Base-by-base conservation (phyloP, 2,329 filamentous ascomycete species). In the Xylariaceae sp. region DNA sequence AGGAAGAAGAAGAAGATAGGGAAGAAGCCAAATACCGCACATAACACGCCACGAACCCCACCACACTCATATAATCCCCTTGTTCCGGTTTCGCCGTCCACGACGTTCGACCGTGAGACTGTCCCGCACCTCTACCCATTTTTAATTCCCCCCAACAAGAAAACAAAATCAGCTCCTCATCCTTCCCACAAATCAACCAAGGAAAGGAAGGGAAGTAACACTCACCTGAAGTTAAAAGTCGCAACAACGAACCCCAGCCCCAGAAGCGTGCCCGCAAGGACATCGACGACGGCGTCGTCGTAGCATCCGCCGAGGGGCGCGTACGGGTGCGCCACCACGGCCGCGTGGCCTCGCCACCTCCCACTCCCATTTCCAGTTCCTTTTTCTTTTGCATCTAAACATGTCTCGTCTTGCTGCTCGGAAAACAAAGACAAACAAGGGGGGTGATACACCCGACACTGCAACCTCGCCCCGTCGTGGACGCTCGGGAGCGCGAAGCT, bases 141-240 rank as follows among this genome's bases (percentile, higher is more conserved):
- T 24, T 24, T 24, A 7, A 11, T 19, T 26, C 36, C 35, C 37
- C n/a, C n/a, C n/a, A n/a, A n/a, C n/a, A n/a, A n/a, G n/a, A n/a
- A n/a, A n/a, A n/a, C 14, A 40, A 40, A 38, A n/a, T 19, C 19
- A 11, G 12, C 27, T 26, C 31, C 41, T 21, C 6, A 24, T 11
- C 21, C 11, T 7, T 6, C 21, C 21, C 7, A 24, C 11, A 24
- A 24, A 24, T 24, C 6, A 24, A 11, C 11, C 21, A 24, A 24
- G 21, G 7, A 6, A 24, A 11, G 11, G 21, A 24, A 32, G 18
- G 26, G 17, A 19, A 11, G 27, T n/a, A 23, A 16, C 9, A 46
- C 49, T 12, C 14, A 54, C 85, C 89, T 76, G 59, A 97, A 96
- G 57, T 97, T 96, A 63, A 97, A 96, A 0, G 88, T 94, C 6